These are phyloP conservation scores for Penicillium desertorum DNA, from an alignment of 495 filamentous ascomycete genomes.

Conservation along the genomic window DNA sequence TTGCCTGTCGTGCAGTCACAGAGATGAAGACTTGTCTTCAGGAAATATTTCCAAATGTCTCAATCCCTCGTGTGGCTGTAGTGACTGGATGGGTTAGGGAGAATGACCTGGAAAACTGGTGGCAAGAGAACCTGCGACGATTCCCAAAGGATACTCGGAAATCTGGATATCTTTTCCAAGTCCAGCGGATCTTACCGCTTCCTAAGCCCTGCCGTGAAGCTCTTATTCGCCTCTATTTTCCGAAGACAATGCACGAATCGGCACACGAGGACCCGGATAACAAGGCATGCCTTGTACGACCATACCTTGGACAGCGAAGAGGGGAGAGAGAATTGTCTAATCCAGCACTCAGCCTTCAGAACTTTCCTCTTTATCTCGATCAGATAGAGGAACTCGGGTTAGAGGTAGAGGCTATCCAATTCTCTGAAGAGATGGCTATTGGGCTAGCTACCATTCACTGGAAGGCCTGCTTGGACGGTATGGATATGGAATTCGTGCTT, in stretches of 20 bases:
- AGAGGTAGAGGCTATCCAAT: not conserved
- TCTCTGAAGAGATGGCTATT: not conserved
- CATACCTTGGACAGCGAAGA: not conserved
- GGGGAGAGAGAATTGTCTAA: not conserved
- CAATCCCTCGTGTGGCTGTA: not conserved
- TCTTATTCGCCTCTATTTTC: not conserved
- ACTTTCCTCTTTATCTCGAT: conserved; percentile 1
- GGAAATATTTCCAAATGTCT: not conserved
- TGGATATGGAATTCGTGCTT: conserved; percentile 1
- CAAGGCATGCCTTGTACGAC: not conserved
- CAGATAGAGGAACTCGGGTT: not conserved
- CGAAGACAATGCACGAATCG: not conserved
- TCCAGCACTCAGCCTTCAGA: not conserved
- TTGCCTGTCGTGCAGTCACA: not conserved
- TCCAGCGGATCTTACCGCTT: not conserved
- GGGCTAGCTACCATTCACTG: not conserved
- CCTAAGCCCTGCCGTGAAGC: not conserved
- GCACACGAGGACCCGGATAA: not conserved
- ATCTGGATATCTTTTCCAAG: not conserved
- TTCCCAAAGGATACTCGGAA: not conserved
- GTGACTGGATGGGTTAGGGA: not conserved
- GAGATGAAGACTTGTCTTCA: not conserved
- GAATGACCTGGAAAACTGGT: not conserved
- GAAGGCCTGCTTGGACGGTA: not conserved
- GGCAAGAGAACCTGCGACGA: not conserved